Percentiles rank a stretch among this genome's conserved stretches.
Evolutionary conservation across 2,329 filamentous ascomycete species (phyloP).

Genomic region (Rhynchosporium graminicola): DNA sequence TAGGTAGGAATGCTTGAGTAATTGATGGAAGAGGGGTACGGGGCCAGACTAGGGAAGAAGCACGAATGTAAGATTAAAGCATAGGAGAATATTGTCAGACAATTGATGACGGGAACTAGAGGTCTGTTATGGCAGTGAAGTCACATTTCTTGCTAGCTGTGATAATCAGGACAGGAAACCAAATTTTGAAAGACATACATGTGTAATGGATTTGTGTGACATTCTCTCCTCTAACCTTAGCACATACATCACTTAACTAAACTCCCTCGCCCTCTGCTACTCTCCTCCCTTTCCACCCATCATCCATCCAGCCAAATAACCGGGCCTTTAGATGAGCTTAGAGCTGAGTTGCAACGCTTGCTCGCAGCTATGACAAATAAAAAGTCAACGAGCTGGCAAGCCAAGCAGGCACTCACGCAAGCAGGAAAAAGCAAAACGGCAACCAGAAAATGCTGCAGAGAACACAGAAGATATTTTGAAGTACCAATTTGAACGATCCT

Average conservation of each 20-base stretch:
- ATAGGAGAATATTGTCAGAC: too few species aligned
- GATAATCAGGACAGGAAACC: neutral
- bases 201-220: slow-evolving; percentile 1
- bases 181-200: slow-evolving; percentile 1
- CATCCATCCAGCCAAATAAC: neutral
- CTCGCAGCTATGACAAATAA: too few species aligned
- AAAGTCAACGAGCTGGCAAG: too few species aligned
- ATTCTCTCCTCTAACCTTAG: neutral
- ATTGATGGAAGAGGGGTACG: too few species aligned
- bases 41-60: too few species aligned
- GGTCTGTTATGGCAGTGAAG: too few species aligned
- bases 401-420: neutral
- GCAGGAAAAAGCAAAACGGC: neutral
- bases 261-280: neutral
- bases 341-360: too few species aligned
- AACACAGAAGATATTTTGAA: neutral
- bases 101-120: too few species aligned
- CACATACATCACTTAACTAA: slow-evolving; percentile 4
- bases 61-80: too few species aligned
- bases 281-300: neutral
- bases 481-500: slow-evolving; percentile 10
- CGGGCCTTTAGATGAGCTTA: too few species aligned
- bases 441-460: slow-evolving; percentile 8
- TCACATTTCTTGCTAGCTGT: neutral
- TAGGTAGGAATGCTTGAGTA: too few species aligned